These are phyloP conservation scores for Wickerhamomyces subpelliculosus DNA, from an alignment of 805 yeast species.

Conservation along the genomic window DNA sequence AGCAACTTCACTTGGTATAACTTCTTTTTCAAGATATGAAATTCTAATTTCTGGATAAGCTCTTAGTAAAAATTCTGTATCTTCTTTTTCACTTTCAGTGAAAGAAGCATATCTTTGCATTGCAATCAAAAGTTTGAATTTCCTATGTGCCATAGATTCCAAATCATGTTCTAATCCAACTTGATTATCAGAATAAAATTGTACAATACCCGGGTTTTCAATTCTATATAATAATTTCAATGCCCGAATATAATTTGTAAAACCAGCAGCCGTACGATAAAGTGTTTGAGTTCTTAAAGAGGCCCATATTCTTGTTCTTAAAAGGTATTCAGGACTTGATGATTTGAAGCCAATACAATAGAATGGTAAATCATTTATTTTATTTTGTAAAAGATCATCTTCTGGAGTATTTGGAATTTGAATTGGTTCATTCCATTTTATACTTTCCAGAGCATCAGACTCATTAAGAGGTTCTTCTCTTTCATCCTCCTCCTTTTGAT, in stretches of 20 bases:
- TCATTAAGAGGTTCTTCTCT: too few species aligned
- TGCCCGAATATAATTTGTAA: slow-evolving; percentile 72
- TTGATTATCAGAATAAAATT: slow-evolving; percentile 35
- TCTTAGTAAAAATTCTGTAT: slow-evolving; percentile 58
- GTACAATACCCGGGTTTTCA: slow-evolving; percentile 53
- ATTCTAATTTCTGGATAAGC: slow-evolving; percentile 65
- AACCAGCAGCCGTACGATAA: slow-evolving; percentile 78
- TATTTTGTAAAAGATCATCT: slow-evolving; percentile 29
- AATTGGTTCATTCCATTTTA: slow-evolving; percentile 20
- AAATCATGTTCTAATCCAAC: slow-evolving; percentile 58
- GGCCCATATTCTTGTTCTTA: slow-evolving; percentile 83
- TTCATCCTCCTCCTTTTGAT: too few species aligned
- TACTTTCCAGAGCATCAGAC: too few species aligned
- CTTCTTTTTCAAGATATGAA: slow-evolving; percentile 46
- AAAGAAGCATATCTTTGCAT: slow-evolving; percentile 81
- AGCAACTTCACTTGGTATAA: slow-evolving; percentile 12
- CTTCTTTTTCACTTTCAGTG: slow-evolving; percentile 55
- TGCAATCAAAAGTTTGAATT: slow-evolving; percentile 74
- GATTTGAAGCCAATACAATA: slow-evolving; percentile 68
- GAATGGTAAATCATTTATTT: slow-evolving; percentile 58
- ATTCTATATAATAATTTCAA: slow-evolving; percentile 59
- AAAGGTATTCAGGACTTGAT: slow-evolving; percentile 52
- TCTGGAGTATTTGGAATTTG: slow-evolving; percentile 27
- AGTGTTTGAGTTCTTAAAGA: slow-evolving; percentile 78
- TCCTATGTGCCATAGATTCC: slow-evolving; percentile 68